Base-by-base conservation (phyloP, 331 rosid genomes). In the Pyrus hybrid region DNA sequence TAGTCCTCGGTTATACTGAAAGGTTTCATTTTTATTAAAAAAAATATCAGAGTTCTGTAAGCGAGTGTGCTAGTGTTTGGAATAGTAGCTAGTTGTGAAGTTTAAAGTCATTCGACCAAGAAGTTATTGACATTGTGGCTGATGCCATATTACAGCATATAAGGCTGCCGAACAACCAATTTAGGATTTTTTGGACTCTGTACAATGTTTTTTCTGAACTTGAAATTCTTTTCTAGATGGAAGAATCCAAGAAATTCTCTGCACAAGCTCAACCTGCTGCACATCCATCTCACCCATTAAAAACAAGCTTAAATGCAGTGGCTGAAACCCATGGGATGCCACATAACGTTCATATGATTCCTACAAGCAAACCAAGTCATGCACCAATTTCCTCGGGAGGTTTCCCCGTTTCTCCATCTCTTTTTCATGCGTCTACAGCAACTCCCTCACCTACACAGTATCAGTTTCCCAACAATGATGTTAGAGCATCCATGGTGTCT, bases 191-290 rank as follows among this genome's bases (percentile, higher is more conserved):
- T 28, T 35, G 32, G 65, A 72, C 16, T 70, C 16, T 30, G 45
- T 37, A 70, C 13, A 11, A 41, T 41, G 47, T 11, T 41, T 41
- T 41, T 41, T 41, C 47, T 82, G 56, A 11, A 56, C 57, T 17
- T 70, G 26, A 62, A 26, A 13, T 65, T 78, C 67, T 74, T 41
- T 66, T 84, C 66, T 80, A 93, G 98, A 90, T 93, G 93, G 96
- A 93, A 77, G 98, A 93, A 76, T 67, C 94, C 61, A 93, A 86
- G 88, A 91, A 90, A 77, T 85, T 76, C 76, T 12, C 85, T 43
- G 85, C 94, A 58, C 87, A 22, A 11, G 63, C 28, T 58, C 63
- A 85, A 57, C 78, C 90, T 53, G 53, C 93, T 37, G 63, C 96
- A 5, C 79, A 84, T 69, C 30, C 86, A 37, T 80, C 97, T 74